Conservation (phyloP, 2,329 filamentous ascomycete genomes). For the Cladophialophora bantiana region DNA sequence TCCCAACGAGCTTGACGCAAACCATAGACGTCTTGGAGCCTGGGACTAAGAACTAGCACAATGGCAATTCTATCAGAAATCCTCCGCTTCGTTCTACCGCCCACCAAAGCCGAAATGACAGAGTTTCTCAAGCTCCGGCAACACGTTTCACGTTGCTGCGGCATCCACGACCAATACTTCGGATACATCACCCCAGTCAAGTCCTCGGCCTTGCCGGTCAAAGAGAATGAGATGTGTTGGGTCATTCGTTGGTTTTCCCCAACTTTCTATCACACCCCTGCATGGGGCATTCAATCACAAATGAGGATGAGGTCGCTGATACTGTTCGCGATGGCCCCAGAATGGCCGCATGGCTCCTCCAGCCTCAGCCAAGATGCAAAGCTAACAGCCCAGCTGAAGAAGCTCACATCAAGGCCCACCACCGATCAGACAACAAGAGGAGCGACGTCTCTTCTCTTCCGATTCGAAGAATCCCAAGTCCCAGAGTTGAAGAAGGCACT, state of each 20-base stretch:
- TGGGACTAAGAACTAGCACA: neutral
- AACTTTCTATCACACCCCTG: neutral
- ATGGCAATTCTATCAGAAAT: constrained; percentile 24
- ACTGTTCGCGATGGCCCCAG: neutral
- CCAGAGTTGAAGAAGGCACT: constrained; percentile 19
- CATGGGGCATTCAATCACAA: neutral
- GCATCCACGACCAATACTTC: constrained; percentile 15
- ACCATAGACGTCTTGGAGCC: neutral
- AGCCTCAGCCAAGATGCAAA: neutral
- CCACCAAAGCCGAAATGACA: constrained; percentile 4
- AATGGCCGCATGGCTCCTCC: constrained; percentile 3
- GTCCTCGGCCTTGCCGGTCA: constrained; percentile 5
- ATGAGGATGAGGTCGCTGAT: neutral
- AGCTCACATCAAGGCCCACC: neutral
- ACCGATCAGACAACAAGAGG: neutral
- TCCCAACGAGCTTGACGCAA: neutral
- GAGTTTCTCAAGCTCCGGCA: constrained; percentile 26
- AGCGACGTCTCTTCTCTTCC: constrained; percentile 20
- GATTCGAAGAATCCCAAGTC: constrained; percentile 12
- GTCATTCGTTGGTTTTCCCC: constrained; percentile 19
- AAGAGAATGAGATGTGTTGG: constrained; percentile 26
- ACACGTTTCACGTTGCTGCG: neutral
- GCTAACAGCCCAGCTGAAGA: constrained; percentile 5
- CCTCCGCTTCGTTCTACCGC: constrained; percentile 26
- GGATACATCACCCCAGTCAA: constrained; percentile 11